A percentile compares a stretch with the other conserved stretches of the same genome.
Evolutionary conservation across 805 yeast species (phyloP).

Genomic region (Lachancea meyersii): DNA sequence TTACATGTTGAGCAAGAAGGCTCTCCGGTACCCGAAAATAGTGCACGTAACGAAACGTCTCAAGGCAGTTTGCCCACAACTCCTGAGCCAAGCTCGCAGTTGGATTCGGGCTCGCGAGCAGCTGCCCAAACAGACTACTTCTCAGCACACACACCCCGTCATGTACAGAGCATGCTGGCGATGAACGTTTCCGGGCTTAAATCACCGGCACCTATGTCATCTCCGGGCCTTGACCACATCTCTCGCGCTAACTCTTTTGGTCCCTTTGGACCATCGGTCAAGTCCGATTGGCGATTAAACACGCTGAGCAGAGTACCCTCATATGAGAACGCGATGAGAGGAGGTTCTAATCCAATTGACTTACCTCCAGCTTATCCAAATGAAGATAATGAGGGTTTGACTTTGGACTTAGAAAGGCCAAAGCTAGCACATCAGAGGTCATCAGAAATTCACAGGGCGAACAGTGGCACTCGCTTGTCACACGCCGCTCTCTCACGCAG

Average conservation of each 20-base stretch:
- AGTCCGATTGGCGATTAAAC: slow-evolving; percentile 38
- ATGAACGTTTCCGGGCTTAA: slow-evolving; percentile 23
- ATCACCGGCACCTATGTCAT: slow-evolving; percentile 18
- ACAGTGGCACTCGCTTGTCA: slow-evolving; percentile 14
- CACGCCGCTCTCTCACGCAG: slow-evolving; percentile 21
- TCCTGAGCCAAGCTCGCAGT: neutral
- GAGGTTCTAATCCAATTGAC: slow-evolving; percentile 43
- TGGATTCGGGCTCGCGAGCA: slow-evolving; percentile 5
- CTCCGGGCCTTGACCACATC: slow-evolving; percentile 53
- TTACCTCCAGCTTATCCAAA: slow-evolving; percentile 63
- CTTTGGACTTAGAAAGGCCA: slow-evolving; percentile 22
- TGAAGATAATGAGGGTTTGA: slow-evolving; percentile 3
- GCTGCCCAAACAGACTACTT: slow-evolving; percentile 17
- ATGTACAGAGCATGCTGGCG: slow-evolving; percentile 31
- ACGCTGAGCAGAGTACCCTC: slow-evolving; percentile 72
- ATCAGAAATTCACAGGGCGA: slow-evolving; percentile 15
- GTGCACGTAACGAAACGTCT: neutral
- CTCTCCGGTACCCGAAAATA: slow-evolving; percentile 2
- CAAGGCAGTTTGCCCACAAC: neutral
- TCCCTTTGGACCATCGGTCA: slow-evolving; percentile 23
- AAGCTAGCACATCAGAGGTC: slow-evolving; percentile 25
- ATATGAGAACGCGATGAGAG: slow-evolving; percentile 68
- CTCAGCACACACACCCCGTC: slow-evolving; percentile 24
- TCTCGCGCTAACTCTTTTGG: slow-evolving; percentile 52
- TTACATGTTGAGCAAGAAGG: slow-evolving; percentile 17